Conservation (phyloP, 139 green algal genomes). For the Asterochloris sp. region DNA sequence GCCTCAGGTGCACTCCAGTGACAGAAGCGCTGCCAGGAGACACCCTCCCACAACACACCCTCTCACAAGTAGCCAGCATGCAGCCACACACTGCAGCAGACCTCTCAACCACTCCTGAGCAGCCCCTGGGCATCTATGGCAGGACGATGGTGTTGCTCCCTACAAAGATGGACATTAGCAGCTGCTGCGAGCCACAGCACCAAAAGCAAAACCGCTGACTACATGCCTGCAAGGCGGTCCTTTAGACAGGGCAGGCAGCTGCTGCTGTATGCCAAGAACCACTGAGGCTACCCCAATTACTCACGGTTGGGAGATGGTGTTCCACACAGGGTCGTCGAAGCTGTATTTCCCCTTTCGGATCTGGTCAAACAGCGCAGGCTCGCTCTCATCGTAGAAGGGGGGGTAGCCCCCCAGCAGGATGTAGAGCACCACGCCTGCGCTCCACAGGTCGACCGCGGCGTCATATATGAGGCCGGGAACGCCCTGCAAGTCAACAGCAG, state of each 20-base stretch:
- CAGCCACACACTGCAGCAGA: no score
- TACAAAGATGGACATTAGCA: no score
- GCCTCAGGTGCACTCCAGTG: no score
- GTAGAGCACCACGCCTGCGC: slow-evolving; percentile 71
- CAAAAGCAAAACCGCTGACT: background rate
- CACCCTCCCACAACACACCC: no score
- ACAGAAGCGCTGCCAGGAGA: no score
- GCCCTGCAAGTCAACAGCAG: slow-evolving; percentile 8
- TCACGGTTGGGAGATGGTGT: slow-evolving; percentile 59
- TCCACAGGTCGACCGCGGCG: slow-evolving; percentile 65
- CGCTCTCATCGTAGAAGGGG: slow-evolving; percentile 86
- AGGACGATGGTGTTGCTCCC: background rate
- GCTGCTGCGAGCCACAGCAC: background rate
- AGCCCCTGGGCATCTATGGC: background rate
- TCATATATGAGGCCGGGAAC: slow-evolving; percentile 41
- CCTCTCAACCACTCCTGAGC: no score
- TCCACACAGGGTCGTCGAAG: slow-evolving; percentile 84
- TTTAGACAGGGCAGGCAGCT: background rate
- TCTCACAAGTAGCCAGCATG: no score
- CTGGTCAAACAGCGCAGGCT: slow-evolving; percentile 85
- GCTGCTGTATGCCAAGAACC: background rate
- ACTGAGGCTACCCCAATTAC: no score
- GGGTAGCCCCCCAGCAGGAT: slow-evolving; percentile 88
- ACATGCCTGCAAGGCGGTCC: background rate
- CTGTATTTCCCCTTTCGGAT: slow-evolving; percentile 72